Evolutionary conservation across 2,329 filamentous ascomycete species (phyloP).

Genomic region (Zasmidium angulare): DNA sequence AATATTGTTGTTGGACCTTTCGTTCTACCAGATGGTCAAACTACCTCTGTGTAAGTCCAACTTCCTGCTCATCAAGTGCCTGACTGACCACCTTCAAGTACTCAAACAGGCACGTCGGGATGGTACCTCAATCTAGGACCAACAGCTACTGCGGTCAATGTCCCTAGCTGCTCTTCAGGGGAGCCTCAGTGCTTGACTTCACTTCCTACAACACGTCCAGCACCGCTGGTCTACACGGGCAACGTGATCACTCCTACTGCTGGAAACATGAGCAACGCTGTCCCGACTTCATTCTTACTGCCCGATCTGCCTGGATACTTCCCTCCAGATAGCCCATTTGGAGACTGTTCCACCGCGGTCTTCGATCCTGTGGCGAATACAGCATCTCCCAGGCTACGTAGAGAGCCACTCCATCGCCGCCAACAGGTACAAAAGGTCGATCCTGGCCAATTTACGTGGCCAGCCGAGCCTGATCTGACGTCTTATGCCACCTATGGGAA

Average conservation of each 20-base stretch:
- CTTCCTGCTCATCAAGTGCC: neutral
- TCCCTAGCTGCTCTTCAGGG: constrained; percentile 14
- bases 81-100: constrained; percentile 5
- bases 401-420: neutral
- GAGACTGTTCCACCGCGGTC: constrained; percentile 19
- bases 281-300: constrained; percentile 14
- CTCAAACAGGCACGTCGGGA: constrained; percentile 20
- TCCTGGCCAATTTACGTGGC: neutral
- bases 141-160: constrained; percentile 14
- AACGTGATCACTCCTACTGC: constrained; percentile 7
- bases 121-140: constrained; percentile 25
- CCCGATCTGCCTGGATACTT: constrained; percentile 24
- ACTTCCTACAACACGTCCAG: constrained; percentile 5
- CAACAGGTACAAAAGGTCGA: neutral
- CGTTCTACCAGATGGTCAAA: constrained; percentile 11
- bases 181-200: constrained; percentile 12
- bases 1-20: constrained; percentile 24
- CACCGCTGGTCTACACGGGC: constrained; percentile 21
- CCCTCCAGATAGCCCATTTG: constrained; percentile 19
- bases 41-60: constrained; percentile 21
- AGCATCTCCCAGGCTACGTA: neutral
- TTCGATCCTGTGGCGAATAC: neutral
- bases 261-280: neutral
- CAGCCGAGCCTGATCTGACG: neutral
- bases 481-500: no score